Evolutionary conservation across 495 filamentous ascomycete species (phyloP), one percentile per base, ranked within the genome.

Genomic region (Penicillium alfredii): DNA sequence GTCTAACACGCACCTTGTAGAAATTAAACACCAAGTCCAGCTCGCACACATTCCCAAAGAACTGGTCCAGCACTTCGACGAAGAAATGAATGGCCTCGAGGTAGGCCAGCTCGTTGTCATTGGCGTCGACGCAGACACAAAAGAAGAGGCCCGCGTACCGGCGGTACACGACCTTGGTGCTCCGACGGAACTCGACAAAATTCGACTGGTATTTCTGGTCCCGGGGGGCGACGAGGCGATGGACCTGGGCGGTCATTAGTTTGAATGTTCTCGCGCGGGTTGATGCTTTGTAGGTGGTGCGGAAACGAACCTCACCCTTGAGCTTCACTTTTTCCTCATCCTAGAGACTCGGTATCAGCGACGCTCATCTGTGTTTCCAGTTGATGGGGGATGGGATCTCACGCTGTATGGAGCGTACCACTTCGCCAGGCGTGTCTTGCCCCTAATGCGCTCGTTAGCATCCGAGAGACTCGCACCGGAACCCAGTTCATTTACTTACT

Each of bases 121-220:
- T 96, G 35, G 93, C 90, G 68, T 98, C 92, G 49, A 98, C 92
- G 63, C 93, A 96, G 11, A 89, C 93, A 69, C 92, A 97, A 66
- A 97, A 98, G 72, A 98, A 98, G 14, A 98, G 76, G 0, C 92
- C 92, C 1, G 92, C 92, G 67, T 98, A 98, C 34, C 92, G 81
- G 15, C 92, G 82, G 66, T 98, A 98, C 14, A 98, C 87, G 47
- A 98, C 81, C 68, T 95, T 96, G 48, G 56, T 90, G 80, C 76
- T 88, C 33, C 60, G 53, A 30, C 70, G 70, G 62, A 84, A 84
- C 69, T 98, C 92, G 66, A 98, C 92, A 58, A 98, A 98, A 68
- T 98, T 98, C 58, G 86, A 94, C 60, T 98, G 92, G 68, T 98
- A 94, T 64, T 98, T 98, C 64, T 98, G 92, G 63, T 98, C 92